These are phyloP conservation scores for Boletus sp. DNA, from an alignment of 1,284 basidiomycete species.

Conservation along the genomic window DNA sequence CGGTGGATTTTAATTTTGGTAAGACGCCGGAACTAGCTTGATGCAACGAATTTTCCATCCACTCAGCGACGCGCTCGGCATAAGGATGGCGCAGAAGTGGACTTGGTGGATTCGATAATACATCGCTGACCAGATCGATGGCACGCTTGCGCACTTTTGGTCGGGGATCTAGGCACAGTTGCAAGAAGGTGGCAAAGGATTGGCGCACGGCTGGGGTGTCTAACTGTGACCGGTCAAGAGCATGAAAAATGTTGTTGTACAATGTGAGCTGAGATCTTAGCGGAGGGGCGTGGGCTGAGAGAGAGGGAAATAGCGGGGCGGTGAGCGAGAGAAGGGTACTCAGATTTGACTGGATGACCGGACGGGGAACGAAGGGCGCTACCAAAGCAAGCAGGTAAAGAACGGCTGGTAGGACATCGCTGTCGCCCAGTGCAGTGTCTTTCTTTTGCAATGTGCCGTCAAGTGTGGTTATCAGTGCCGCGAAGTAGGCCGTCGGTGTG, in stretches of 20 bases:
- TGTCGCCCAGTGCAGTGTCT: conserved; percentile 61
- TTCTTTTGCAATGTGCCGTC: conserved; percentile 69
- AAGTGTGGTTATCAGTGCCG: conserved; percentile 77
- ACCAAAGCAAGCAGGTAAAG: conserved; percentile 86
- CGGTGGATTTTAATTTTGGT: conserved; percentile 50
- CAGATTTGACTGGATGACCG: conserved; percentile 68
- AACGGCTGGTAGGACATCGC: conserved; percentile 81
- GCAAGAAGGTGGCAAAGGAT: conserved; percentile 74
- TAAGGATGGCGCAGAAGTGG: conserved; percentile 84
- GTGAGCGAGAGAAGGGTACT: conserved; percentile 65
- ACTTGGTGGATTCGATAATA: conserved; percentile 70
- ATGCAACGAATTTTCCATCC: conserved; percentile 68
- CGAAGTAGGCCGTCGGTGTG: conserved; percentile 85
- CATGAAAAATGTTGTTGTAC: conserved; percentile 61
- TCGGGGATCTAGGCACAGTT: conserved; percentile 80
- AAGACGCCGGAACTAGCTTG: conserved; percentile 61
- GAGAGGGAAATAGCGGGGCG: conserved; percentile 69
- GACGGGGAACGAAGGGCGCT: conserved; percentile 71
- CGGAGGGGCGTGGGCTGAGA: conserved; percentile 64
- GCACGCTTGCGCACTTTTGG: conserved; percentile 94
- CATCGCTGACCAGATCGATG: conserved; percentile 77
- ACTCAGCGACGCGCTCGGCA: conserved; percentile 73
- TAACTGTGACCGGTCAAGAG: conserved; percentile 70
- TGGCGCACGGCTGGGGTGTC: conserved; percentile 68
- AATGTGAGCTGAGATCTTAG: conserved; percentile 74